Evolutionary conservation across 768 basidiomycete genomes (phyloP).

Genomic region (Neoboletus brunneissimus): DNA sequence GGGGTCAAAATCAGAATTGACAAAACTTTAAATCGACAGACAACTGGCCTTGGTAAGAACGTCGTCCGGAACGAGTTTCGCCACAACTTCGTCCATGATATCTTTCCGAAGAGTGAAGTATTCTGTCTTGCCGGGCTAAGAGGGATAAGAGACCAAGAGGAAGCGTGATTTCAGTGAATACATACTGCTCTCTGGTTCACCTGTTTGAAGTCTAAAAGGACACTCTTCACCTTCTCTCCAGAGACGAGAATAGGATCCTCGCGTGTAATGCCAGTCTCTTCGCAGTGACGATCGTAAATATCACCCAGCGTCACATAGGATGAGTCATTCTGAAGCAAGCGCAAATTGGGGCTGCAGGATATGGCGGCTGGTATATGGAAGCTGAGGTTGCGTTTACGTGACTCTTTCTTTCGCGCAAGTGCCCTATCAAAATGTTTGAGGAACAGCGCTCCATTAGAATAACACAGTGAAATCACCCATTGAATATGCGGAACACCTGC

Average conservation of each 20-base stretch:
- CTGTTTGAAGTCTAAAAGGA: conserved; percentile 58
- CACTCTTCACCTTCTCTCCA: conserved; percentile 78
- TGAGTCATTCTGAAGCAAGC: conserved; percentile 86
- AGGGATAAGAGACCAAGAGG: background rate
- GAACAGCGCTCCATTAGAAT: background rate
- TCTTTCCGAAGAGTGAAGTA: conserved; percentile 76
- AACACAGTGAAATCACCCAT: conserved; percentile 53
- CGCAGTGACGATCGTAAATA: conserved; percentile 89
- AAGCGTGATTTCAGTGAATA: background rate
- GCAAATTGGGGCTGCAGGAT: conserved; percentile 77
- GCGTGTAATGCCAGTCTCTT: conserved; percentile 65
- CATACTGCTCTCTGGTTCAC: conserved; percentile 41
- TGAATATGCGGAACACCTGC: conserved; percentile 92
- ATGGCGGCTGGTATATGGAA: conserved; percentile 92
- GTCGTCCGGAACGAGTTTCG: conserved; percentile 88
- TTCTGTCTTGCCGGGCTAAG: conserved; percentile 59
- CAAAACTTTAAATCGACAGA: background rate
- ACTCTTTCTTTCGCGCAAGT: conserved; percentile 85
- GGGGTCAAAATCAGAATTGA: background rate
- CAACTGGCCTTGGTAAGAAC: conserved; percentile 70
- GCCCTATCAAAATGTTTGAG: conserved; percentile 48
- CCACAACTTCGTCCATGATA: conserved; percentile 80
- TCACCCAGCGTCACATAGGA: conserved; percentile 91
- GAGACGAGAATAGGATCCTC: conserved; percentile 88
- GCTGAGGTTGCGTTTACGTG: conserved; percentile 81